Conservation (phyloP, 176 grass and related monocot genomes). For the Triticum turgidum region DNA sequence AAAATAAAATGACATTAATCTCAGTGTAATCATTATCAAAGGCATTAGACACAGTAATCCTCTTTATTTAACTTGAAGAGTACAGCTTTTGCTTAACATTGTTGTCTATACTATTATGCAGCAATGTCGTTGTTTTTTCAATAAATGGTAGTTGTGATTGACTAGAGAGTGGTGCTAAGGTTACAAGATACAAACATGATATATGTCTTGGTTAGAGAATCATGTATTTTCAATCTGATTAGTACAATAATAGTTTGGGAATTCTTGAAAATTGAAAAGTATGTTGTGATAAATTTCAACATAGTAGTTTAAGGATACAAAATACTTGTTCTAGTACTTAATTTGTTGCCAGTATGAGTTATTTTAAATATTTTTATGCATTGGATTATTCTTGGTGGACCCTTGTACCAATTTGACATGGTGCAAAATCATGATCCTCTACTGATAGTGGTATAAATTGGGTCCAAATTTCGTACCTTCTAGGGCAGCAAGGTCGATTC, state of each 20-base stretch:
- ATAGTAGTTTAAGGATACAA: conserved; percentile 22
- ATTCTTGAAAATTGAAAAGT: conserved; percentile 19
- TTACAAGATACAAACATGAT: conserved; percentile 12
- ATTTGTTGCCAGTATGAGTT: conserved; percentile 15
- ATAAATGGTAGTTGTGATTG: conserved; percentile 11
- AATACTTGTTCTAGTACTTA: conserved; percentile 22
- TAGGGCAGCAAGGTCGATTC: conserved; percentile 52
- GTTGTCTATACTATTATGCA: conserved; percentile 26
- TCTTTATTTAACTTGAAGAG: conserved; percentile 23
- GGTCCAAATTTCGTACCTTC: conserved; percentile 47
- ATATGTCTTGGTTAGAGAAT: conserved; percentile 1
- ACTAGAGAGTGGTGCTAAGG: neutral
- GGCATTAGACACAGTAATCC: conserved; percentile 15
- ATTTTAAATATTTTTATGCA: conserved; percentile 28
- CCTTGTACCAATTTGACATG: conserved; percentile 19
- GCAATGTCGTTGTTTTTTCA: neutral
- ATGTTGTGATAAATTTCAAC: conserved; percentile 14
- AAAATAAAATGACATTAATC: conserved; percentile 21
- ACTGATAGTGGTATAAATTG: conserved; percentile 8
- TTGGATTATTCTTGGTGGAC: conserved; percentile 23
- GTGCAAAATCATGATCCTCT: conserved; percentile 29
- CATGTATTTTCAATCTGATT: conserved; percentile 19
- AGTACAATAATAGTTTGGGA: conserved; percentile 18
- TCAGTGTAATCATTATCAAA: conserved; percentile 22
- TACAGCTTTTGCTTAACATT: conserved; percentile 19